Percentiles rank a stretch among this genome's conserved stretches.
phyloP scores from a whole-genome alignment of 2,329 filamentous ascomycete genomes.

The Paecilomyces dactylethromorphus region DNA sequence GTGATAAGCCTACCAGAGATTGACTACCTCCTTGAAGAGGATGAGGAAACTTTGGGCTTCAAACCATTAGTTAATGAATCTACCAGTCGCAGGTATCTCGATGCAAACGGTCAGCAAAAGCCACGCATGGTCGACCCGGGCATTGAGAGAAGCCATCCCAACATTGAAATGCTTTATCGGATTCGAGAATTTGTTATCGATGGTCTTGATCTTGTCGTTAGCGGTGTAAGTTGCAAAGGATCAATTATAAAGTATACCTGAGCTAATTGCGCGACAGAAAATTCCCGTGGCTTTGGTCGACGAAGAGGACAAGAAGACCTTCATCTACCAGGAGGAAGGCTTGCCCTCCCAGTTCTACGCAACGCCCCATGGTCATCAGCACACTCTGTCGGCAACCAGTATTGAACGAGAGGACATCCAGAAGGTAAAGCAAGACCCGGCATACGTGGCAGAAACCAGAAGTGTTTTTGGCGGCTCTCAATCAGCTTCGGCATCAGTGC shows the following conservation, averaged over 20 bases:
- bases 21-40: slow-evolving; percentile 61
- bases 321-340: slow-evolving; percentile 49
- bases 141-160: slow-evolving; percentile 48
- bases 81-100: slow-evolving; percentile 48
- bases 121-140: slow-evolving; percentile 45
- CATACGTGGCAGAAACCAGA: slow-evolving; percentile 18
- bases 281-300: slow-evolving; percentile 45
- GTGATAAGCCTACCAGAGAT: slow-evolving; percentile 50
- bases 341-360: slow-evolving; percentile 45
- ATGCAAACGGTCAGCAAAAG: slow-evolving; percentile 40
- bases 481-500: slow-evolving; percentile 40
- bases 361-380: slow-evolving; percentile 36
- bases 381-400: slow-evolving; percentile 31
- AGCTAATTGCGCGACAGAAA: slow-evolving; percentile 27
- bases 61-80: slow-evolving; percentile 50
- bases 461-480: slow-evolving; percentile 37
- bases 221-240: slow-evolving; percentile 26
- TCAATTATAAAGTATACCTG: background rate
- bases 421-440: slow-evolving; percentile 17
- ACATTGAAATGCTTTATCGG: slow-evolving; percentile 61
- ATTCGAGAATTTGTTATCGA: slow-evolving; percentile 58
- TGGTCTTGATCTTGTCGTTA: slow-evolving; percentile 52
- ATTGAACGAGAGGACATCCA: slow-evolving; percentile 36
- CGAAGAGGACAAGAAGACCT: slow-evolving; percentile 37
- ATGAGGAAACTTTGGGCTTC: slow-evolving; percentile 61